These are phyloP conservation scores for Arabidopsis arenosa DNA, from an alignment of 345 rosid species.

Conservation along the genomic window DNA sequence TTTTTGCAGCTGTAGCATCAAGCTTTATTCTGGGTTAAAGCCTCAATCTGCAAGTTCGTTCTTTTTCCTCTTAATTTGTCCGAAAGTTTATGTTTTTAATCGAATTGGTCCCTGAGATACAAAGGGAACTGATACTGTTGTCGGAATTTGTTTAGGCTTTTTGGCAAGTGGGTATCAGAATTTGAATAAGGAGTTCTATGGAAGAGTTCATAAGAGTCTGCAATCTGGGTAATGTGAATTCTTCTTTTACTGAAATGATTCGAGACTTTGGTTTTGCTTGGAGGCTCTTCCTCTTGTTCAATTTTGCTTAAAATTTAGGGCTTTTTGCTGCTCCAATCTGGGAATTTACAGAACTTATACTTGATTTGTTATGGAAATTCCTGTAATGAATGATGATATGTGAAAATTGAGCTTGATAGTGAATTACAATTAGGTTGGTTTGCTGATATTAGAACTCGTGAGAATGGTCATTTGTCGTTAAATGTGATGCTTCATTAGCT, in stretches of 20 bases:
- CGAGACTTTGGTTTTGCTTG: conserved; percentile 6
- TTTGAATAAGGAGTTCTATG: conserved; percentile 68
- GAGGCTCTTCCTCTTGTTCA: conserved; percentile 20
- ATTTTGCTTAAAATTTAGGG: conserved; percentile 22
- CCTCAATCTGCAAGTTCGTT: conserved; percentile 68
- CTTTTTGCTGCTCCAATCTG: background rate
- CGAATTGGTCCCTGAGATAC: conserved; percentile 1
- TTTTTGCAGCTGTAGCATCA: conserved; percentile 66
- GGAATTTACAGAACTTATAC: background rate
- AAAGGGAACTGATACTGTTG: conserved; percentile 25
- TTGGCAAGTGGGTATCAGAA: conserved; percentile 61
- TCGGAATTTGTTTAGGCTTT: conserved; percentile 46
- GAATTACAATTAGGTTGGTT: background rate
- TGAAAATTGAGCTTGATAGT: conserved; percentile 14
- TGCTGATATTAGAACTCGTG: background rate
- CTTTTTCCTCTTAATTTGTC: conserved; percentile 31
- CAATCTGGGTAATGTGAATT: conserved; percentile 58
- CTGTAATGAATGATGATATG: background rate
- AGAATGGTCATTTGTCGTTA: background rate
- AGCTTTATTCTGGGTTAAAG: conserved; percentile 74
- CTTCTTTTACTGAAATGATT: background rate
- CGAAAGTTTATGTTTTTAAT: background rate
- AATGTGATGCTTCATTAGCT: conserved; percentile 14
- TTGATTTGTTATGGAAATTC: background rate
- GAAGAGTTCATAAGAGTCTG: conserved; percentile 70